Base-by-base conservation (phyloP, 2,329 filamentous ascomycete species). In the Alternaria longipes region DNA sequence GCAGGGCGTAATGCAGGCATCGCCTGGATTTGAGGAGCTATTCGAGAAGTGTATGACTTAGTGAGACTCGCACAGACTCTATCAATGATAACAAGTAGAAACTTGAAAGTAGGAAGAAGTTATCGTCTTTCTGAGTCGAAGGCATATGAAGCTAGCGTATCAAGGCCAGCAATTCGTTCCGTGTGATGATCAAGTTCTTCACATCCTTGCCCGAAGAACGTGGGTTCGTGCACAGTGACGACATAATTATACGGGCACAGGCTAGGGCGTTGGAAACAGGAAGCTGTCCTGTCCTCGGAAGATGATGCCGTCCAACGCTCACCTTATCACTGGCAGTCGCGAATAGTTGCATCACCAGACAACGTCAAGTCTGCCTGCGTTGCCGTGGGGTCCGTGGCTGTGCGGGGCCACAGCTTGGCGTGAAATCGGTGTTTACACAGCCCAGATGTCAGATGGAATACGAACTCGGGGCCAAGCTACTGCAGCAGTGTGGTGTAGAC, bases 1-100 rank as follows among this genome's bases (percentile, higher is more conserved):
- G 46, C 36, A 4, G 28, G 53, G 62, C 5, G 24, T 73, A 22
- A 42, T 58, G 5, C 42, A 50, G 16, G 50, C 58, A 14, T 52
- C 50, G 11, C 24, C 57, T 26, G 56, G 46, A 28, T 60, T 65
- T 40, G 46, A 26, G 20, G 56, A 40, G 8, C 36, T 72, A 28
- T 72, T 73, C 36, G 57, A 38, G 26, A 20, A 49, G 18, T 61
- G 59, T 16, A 50, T 46, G 56, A 52, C 46, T 12, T 9, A 32
- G 32, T 34, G 20, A 36, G 8, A 36, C 12, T 34, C 34, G 4
- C 11, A 34, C 18, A 49, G 28, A 16, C 9, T 8, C 30, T 24
- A 30, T 24, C 12, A n/a, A 6, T 8, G 28, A 22, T 28, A 22
- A 34, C 4, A 30, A 36, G 32, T 36, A 49, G 30, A 24, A 24